Conservation (phyloP, 345 rosid species). For the Gossypium stocksii region DNA sequence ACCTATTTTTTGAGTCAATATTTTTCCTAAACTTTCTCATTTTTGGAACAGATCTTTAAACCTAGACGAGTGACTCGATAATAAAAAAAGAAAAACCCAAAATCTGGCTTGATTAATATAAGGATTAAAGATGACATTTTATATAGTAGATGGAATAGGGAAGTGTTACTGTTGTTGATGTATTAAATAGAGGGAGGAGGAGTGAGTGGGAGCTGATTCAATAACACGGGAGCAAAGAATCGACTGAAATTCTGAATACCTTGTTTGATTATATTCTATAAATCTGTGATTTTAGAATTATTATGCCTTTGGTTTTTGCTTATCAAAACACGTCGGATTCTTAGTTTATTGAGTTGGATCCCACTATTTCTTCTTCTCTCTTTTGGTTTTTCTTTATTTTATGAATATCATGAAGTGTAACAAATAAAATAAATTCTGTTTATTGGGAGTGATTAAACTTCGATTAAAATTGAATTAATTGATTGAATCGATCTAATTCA, state of each 20-base stretch:
- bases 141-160: too few relatives aligned
- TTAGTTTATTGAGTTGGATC: slow-evolving; percentile 12
- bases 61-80: too few relatives aligned
- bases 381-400: neutral
- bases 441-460: too few relatives aligned
- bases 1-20: fast-evolving
- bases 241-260: neutral
- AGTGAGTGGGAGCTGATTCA: slow-evolving; percentile 29
- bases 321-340: slow-evolving; percentile 26
- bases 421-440: neutral
- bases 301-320: slow-evolving; percentile 5
- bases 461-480: too few relatives aligned
- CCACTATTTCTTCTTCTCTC: slow-evolving; percentile 9
- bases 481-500: fast-evolving
- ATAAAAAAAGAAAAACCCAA: too few relatives aligned
- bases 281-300: too few relatives aligned
- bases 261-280: neutral
- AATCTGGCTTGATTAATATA: too few relatives aligned
- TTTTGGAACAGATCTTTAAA: too few relatives aligned
- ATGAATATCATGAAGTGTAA: neutral
- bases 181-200: too few relatives aligned
- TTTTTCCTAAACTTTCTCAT: fast-evolving
- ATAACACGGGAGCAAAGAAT: slow-evolving; percentile 9
- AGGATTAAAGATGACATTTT: too few relatives aligned
- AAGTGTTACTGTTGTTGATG: too few relatives aligned